Base-by-base conservation (phyloP, 345 rosid genomes). In the Draba incana region DNA sequence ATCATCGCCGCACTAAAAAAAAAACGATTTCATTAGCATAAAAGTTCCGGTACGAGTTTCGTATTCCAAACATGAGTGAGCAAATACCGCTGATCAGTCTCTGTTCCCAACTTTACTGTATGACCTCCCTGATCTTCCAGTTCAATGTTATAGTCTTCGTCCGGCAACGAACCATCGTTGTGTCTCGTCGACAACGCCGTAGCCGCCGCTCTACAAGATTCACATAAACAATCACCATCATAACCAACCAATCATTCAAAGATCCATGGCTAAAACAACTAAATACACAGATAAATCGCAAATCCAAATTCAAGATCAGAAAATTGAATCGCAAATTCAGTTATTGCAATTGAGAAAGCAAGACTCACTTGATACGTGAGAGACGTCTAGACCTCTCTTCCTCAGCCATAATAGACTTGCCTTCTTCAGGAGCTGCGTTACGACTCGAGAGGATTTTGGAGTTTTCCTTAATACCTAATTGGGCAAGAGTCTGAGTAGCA, bases 81-180 rank as follows among this genome's bases (percentile, higher is more conserved):
- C 1, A 54, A 20, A 70, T 77, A 93, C 98, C 86, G 84, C 72
- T 75, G 78, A 79, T 93, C 99, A 52, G 94, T 86, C 79, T 90
- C 94, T 31, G 92, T 77, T 72, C 86, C 94, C 72, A 90, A 77
- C 39, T 84, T 71, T 63, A 93, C 79, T 77, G 59, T 80, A 23
- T 85, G 71, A 64, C 97, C 96, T 70, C 75, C 85, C 71, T 93
- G 97, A 82, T 93, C 89, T 82, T 90, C 94, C 46, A 93, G 84
- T 75, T 93, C 94, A 37, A 93, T 63, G 77, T 88, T 78, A 51
- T 77, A 93, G 82, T 90, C 85, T 60, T 88, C 88, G 8, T 80
- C 20, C 12, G 92, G 98, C 46, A 90, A 70, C 2, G 92, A 85
- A 65, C 96, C 94, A 77, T 90, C 87, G 23, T 83, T 82, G 62